Evolutionary conservation across 805 yeast genomes (phyloP), one percentile per base, ranked within the genome.

Genomic region (Komagataella pseudopastoris): DNA sequence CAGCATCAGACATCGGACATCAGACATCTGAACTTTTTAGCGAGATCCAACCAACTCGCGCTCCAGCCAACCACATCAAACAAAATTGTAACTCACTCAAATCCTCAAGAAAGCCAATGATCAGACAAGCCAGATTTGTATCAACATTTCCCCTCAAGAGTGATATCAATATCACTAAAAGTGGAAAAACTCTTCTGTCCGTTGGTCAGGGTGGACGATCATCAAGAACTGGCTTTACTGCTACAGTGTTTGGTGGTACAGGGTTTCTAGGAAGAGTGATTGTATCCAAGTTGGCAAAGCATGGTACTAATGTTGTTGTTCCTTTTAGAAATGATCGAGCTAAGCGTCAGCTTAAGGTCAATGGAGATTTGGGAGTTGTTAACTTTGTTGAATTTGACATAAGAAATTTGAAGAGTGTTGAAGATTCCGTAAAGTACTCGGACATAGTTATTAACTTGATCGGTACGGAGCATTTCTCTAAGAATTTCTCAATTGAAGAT

Each of bases 361-460:
- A 82, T 49, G 96, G 96, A 48, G 96, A 88, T 66, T 76, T 87
- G 57, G 96, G 96, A 36, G 95, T 88, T 47, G 88, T 88, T 30
- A 85, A 84, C 68, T 83, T 81, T 65, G 79, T 85, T 56, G 96
- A 88, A 67, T 79, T 85, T 60, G 96, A 88, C 65, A 71, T 88
- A 56, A 75, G 96, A 66, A 88, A 88, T 70, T 58, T 85, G 59
- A 70, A 81, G 60, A 79, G 88, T 12, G 81, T 88, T 56, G 85
- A 85, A 63, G 86, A 85, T 57, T 71, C 87, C 8, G 88, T 88
- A 46, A 81, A 83, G 57, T 81, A 84, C 67, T 81, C 91, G 3
- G 96, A 88, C 63, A 84, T 88, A 52, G 95, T 88, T 6, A 82
- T 73, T 71, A 88, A 88, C 69, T 72, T 86, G 64, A 72, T 87